Percentiles rank a stretch among this genome's conserved stretches.
These are phyloP conservation scores for Cladosporium sp. DNA, from an alignment of 2,329 filamentous ascomycete species.

Conservation along the genomic window DNA sequence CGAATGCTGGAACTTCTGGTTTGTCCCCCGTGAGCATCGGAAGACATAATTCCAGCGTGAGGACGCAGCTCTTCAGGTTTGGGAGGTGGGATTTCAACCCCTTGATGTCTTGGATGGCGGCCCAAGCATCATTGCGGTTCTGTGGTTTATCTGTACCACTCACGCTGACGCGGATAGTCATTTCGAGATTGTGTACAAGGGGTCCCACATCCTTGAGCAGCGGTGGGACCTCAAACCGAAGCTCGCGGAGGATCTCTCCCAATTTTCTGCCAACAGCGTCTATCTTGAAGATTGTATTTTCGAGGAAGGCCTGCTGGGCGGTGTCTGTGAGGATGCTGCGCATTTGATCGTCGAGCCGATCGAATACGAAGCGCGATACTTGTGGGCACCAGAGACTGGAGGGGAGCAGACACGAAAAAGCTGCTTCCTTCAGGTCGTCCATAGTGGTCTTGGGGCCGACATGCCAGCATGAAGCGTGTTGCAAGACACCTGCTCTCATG, in stretches of 20 bases:
- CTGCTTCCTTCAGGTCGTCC: background rate
- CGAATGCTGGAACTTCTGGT: background rate
- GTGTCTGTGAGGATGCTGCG: background rate
- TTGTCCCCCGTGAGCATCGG: no score
- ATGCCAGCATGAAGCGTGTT: background rate
- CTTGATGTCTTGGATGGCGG: background rate
- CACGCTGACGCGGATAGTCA: background rate
- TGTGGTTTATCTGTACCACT: background rate
- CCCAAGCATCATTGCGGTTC: background rate
- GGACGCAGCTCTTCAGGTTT: background rate
- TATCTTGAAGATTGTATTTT: background rate
- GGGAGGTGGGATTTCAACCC: background rate
- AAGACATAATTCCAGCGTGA: background rate
- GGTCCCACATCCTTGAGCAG: background rate
- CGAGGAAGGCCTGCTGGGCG: background rate
- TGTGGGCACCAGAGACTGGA: background rate
- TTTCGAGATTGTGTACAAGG: background rate
- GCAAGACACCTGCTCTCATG: background rate
- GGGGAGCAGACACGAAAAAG: background rate
- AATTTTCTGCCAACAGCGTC: background rate
- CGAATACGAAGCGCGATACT: background rate
- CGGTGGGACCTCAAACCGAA: background rate
- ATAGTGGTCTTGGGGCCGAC: background rate
- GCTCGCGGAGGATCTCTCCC: no score
- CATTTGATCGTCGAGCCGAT: background rate